Conservation (phyloP, 148 eudicot genomes). For the Suaeda aralocaspica region DNA sequence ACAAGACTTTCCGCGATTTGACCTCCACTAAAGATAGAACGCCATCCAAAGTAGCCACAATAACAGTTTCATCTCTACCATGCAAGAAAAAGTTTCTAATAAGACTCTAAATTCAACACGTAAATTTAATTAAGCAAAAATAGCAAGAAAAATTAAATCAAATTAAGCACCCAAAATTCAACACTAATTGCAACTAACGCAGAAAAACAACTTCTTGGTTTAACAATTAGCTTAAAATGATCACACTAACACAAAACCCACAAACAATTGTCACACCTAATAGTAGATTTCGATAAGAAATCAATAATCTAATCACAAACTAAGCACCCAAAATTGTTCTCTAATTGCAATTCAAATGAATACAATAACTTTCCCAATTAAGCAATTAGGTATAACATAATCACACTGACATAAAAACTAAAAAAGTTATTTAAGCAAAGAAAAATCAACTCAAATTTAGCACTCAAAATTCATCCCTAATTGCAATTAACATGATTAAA, state of each 20-base stretch:
- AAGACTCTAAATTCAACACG: no score
- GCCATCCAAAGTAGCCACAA: constrained; percentile 73
- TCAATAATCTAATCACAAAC: no score
- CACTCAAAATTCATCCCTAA: neutral
- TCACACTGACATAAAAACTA: no score
- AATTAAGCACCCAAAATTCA: neutral
- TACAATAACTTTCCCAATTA: no score
- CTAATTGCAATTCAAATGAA: no score
- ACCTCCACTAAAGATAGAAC: constrained; percentile 54
- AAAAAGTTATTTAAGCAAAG: neutral
- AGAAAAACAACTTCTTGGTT: neutral
- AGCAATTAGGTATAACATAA: no score
- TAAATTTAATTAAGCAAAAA: neutral
- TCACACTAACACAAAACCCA: no score
- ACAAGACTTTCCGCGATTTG: constrained; percentile 43
- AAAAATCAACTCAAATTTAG: constrained; percentile 5
- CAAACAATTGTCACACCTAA: no score
- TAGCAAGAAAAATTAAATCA: neutral
- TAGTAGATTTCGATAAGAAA: no score
- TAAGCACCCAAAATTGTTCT: no score
- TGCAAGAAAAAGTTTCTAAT: neutral
- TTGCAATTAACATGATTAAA: neutral
- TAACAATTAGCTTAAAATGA: no score
- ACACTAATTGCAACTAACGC: neutral
- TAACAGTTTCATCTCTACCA: constrained; percentile 37